A percentile compares a stretch with the other conserved stretches of the same genome.
phyloP scores from a whole-genome alignment of 495 filamentous ascomycete species.

The Cercophora sp. region DNA sequence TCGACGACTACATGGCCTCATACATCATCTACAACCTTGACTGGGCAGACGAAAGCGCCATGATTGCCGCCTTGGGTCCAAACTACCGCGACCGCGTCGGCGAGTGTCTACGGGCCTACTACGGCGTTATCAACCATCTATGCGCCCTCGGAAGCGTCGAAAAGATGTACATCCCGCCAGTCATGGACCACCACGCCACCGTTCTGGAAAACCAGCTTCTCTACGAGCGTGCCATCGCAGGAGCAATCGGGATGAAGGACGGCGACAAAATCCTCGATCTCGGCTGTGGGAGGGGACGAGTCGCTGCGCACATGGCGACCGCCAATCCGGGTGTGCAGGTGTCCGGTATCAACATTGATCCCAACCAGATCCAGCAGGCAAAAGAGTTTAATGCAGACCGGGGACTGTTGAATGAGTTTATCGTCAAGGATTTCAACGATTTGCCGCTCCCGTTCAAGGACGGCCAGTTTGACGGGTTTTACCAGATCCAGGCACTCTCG shows the following conservation, averaged over 20 bases:
- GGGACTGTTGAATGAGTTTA: constrained; percentile 50
- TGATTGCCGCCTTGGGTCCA: constrained; percentile 54
- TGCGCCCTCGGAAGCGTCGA: constrained; percentile 64
- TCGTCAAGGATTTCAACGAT: constrained; percentile 55
- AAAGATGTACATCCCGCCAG: constrained; percentile 66
- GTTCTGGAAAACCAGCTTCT: constrained; percentile 53
- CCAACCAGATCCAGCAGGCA: constrained; percentile 58
- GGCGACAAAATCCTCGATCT: constrained; percentile 55
- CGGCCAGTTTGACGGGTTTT: constrained; percentile 57
- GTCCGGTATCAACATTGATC: constrained; percentile 60
- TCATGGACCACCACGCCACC: constrained; percentile 55
- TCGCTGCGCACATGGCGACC: constrained; percentile 59
- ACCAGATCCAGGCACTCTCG: constrained; percentile 61
- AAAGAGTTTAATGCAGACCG: constrained; percentile 46
- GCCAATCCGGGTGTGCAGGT: constrained; percentile 49
- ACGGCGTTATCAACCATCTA: constrained; percentile 60
- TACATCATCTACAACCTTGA: constrained; percentile 65
- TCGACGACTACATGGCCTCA: constrained; percentile 63
- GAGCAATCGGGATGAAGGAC: constrained; percentile 46
- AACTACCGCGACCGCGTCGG: constrained; percentile 58
- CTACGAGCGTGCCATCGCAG: constrained; percentile 57
- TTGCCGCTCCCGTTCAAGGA: constrained; percentile 56
- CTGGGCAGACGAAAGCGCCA: constrained; percentile 56
- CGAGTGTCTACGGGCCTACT: constrained; percentile 57
- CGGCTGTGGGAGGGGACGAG: constrained; percentile 57